Percentiles rank a stretch among this genome's conserved stretches.
Conservation (phyloP, 2,329 filamentous ascomycete species). For the Geosmithia flava region DNA sequence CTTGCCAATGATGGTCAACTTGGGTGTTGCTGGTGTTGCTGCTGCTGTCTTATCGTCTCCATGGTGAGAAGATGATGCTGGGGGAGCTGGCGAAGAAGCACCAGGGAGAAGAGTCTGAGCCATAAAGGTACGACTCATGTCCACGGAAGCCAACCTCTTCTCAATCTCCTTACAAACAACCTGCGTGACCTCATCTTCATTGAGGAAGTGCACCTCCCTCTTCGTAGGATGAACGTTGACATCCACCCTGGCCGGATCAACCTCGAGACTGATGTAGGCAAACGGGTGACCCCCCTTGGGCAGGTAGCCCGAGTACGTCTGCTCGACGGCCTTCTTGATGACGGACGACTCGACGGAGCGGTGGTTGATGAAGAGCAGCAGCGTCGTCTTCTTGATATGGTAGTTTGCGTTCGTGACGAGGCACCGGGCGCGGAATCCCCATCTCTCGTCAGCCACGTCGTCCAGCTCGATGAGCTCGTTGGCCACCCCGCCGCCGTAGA, state of each 20-base stretch:
- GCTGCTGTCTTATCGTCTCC: not conserved
- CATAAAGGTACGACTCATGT: constrained; percentile 87
- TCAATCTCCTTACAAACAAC: constrained; percentile 72
- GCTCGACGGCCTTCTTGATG: constrained; percentile 83
- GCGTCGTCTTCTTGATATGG: constrained; percentile 74
- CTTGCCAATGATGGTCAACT: constrained; percentile 3
- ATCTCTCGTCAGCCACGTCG: constrained; percentile 56
- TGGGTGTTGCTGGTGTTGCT: constrained; percentile 15
- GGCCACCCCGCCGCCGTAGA: constrained; percentile 73
- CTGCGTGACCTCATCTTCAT: constrained; percentile 92
- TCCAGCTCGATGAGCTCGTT: constrained; percentile 73
- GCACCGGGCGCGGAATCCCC: constrained; percentile 73
- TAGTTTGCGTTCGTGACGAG: constrained; percentile 91
- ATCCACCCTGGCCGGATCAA: constrained; percentile 84
- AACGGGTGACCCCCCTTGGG: constrained; percentile 94
- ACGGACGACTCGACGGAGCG: constrained; percentile 80
- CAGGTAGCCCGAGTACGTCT: constrained; percentile 75
- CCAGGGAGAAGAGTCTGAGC: constrained; percentile 83
- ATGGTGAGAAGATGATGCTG: constrained; percentile 6
- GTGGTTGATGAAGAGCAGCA: constrained; percentile 94
- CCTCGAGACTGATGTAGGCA: constrained; percentile 81
- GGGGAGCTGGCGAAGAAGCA: constrained; percentile 18
- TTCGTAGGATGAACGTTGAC: constrained; percentile 98
- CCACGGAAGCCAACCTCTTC: constrained; percentile 68
- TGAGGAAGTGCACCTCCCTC: constrained; percentile 90